Evolutionary conservation across 169 alveolate species (phyloP).

Genomic region (Toxoplasma gondii): DNA sequence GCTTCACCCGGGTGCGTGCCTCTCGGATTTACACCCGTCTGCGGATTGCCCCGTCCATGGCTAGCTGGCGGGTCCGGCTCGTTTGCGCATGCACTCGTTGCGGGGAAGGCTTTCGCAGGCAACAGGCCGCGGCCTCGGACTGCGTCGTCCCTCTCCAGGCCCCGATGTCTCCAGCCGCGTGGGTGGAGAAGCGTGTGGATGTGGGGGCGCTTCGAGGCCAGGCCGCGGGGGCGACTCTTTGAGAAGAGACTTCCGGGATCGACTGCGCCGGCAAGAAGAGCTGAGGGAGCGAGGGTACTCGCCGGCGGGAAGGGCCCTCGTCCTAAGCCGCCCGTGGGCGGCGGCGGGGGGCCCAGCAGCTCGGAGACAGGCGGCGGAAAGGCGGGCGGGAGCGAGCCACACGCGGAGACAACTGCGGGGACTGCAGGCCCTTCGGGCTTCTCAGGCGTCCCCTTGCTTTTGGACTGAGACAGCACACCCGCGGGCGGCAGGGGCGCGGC

Average conservation of each 20-base stretch:
- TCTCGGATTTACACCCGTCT: not conserved
- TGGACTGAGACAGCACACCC: not conserved
- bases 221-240: not conserved
- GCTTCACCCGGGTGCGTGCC: not conserved
- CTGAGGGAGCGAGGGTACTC: not conserved
- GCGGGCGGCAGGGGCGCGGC: not conserved
- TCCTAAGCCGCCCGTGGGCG: not conserved
- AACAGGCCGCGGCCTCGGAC: no score
- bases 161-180: not conserved
- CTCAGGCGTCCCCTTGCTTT: not conserved
- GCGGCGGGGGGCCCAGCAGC: not conserved
- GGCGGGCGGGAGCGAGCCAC: not conserved
- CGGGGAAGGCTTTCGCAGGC: no score
- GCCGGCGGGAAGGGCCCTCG: not conserved
- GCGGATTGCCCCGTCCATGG: no score
- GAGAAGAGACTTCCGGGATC: not conserved
- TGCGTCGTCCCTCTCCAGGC: not conserved
- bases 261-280: not conserved
- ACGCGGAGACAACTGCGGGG: not conserved
- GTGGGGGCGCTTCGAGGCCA: not conserved
- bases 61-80: no score
- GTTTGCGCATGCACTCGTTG: no score
- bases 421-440: not conserved
- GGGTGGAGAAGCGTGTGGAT: not conserved
- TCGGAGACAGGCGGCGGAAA: constrained; percentile 9